These are phyloP conservation scores for Taiwanofungus camphoratus DNA, from an alignment of 1,284 basidiomycete species.

Conservation along the genomic window DNA sequence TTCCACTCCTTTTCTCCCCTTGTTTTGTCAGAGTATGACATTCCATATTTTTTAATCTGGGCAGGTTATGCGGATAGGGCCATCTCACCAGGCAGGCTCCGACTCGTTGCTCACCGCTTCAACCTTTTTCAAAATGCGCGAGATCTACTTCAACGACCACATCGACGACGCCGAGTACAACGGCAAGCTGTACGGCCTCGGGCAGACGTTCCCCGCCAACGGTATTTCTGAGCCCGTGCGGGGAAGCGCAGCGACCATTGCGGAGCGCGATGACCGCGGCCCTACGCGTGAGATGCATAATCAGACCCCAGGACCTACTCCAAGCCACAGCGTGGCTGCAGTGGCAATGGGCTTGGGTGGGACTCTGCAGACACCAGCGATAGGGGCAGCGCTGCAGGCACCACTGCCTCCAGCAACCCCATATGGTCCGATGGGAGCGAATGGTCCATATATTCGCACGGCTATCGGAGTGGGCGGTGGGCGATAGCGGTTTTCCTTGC, in stretches of 20 bases:
- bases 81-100: slow-evolving; percentile 93
- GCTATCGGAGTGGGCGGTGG: slow-evolving; percentile 55
- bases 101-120: slow-evolving; percentile 91
- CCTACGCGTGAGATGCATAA: slow-evolving; percentile 49
- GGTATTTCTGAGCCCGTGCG: slow-evolving; percentile 59
- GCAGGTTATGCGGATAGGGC: slow-evolving; percentile 85
- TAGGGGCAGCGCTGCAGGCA: slow-evolving; percentile 30
- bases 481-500: slow-evolving; percentile 44
- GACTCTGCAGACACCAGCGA: slow-evolving; percentile 35
- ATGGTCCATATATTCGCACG: slow-evolving; percentile 59
- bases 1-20: slow-evolving; percentile 15
- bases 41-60: slow-evolving; percentile 6
- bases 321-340: slow-evolving; percentile 22
- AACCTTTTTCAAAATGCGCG: slow-evolving; percentile 95
- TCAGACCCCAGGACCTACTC: slow-evolving; percentile 44
- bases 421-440: slow-evolving; percentile 54
- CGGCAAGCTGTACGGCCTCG: slow-evolving; percentile 73
- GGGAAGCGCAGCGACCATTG: slow-evolving; percentile 63
- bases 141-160: slow-evolving; percentile 83
- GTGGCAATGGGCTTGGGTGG: slow-evolving; percentile 40
- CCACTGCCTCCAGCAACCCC: slow-evolving; percentile 43
- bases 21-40: neutral
- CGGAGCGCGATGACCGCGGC: slow-evolving; percentile 69
- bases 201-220: slow-evolving; percentile 67
- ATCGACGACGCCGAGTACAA: slow-evolving; percentile 78